These are phyloP conservation scores for Pythium periplocum DNA, from an alignment of 352 stramenopile species.

Conservation along the genomic window DNA sequence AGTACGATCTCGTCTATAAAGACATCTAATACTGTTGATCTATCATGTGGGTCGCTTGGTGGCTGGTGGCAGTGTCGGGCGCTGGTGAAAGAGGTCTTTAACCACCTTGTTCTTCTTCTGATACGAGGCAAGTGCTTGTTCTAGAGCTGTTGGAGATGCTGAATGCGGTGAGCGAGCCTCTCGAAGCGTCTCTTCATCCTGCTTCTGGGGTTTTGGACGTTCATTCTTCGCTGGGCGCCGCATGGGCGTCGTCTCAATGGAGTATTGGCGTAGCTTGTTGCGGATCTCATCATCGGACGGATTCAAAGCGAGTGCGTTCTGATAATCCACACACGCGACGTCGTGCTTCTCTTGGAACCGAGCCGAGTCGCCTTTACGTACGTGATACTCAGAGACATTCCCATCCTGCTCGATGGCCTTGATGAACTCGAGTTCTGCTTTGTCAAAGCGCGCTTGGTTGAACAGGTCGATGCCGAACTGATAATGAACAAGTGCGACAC, in stretches of 20 bases:
- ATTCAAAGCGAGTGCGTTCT: constrained; percentile 41
- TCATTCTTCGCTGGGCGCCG: too few species aligned
- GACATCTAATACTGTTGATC: constrained; percentile 43
- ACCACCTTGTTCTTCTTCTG: constrained; percentile 53
- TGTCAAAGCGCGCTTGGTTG: constrained; percentile 66
- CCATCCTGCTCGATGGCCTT: constrained; percentile 51
- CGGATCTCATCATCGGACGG: constrained; percentile 50
- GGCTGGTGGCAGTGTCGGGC: constrained; percentile 30
- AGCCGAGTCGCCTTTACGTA: constrained; percentile 65
- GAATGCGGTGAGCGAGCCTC: too few species aligned
- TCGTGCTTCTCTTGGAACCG: constrained; percentile 71
- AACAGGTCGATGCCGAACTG: constrained; percentile 78
- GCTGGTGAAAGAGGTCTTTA: constrained; percentile 48
- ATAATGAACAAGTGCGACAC: constrained; percentile 74
- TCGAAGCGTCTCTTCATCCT: too few species aligned
- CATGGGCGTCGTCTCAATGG: constrained; percentile 1
- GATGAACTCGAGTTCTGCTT: constrained; percentile 70
- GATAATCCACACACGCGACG: constrained; percentile 44
- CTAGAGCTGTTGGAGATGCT: constrained; percentile 4
- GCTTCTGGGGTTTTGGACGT: too few species aligned
- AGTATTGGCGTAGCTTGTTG: constrained; percentile 65
- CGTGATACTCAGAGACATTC: constrained; percentile 50
- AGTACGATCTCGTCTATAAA: constrained; percentile 82
- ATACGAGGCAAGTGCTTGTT: constrained; percentile 33
- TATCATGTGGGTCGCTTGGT: constrained; percentile 16